Conservation (phyloP, 305 asterid species). For the Fraxinus xanthoxyloides region DNA sequence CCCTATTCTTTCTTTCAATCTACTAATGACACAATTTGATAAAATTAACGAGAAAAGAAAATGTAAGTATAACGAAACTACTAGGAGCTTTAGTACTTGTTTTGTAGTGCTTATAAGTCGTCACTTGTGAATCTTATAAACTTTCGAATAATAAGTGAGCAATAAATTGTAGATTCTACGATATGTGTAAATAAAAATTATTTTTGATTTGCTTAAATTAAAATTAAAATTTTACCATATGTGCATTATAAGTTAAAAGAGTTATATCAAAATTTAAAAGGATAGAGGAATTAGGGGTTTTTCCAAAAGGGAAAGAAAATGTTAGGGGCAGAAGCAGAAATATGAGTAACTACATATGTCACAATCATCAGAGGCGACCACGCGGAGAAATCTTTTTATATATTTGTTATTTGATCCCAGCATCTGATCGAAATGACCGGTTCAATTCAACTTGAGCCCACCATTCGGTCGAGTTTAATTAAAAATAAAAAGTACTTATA, state of each 20-base stretch:
- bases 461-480: slow-evolving; percentile 17
- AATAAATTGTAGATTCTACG: too few species aligned
- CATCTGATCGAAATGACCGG: slow-evolving; percentile 27
- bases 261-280: background rate
- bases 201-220: background rate
- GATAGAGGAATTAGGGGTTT: background rate
- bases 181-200: too few species aligned
- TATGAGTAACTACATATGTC: slow-evolving; percentile 22
- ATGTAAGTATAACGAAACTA: background rate
- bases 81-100: too few species aligned
- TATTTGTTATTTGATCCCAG: slow-evolving; percentile 24
- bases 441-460: slow-evolving; percentile 32
- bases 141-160: background rate
- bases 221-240: background rate
- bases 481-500: too few species aligned
- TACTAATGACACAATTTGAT: background rate
- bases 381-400: slow-evolving; percentile 43
- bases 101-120: too few species aligned
- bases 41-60: background rate
- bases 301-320: background rate
- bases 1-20: background rate
- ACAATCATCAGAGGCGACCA: slow-evolving; percentile 55
- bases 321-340: slow-evolving; percentile 18
- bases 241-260: background rate
- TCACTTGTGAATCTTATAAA: too few species aligned